Conservation (phyloP, 148 eudicot species). For the Nepenthes gracilis region DNA sequence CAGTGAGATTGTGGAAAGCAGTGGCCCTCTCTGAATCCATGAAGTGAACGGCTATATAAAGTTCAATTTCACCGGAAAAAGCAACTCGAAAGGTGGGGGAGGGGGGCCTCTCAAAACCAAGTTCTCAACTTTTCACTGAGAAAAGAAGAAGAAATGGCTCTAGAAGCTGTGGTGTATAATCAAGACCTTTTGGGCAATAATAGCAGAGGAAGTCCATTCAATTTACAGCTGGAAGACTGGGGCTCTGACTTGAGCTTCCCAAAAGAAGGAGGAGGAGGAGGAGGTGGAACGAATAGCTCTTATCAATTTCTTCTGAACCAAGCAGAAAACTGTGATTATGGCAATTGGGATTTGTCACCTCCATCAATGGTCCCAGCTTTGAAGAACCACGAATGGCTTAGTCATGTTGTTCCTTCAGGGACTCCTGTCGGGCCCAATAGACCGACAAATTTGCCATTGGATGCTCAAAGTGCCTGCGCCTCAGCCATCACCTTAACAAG, state of each 20-base stretch:
- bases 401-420: background rate
- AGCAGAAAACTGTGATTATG: background rate
- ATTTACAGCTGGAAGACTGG: conserved; percentile 14
- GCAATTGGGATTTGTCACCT: background rate
- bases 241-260: background rate
- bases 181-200: conserved; percentile 5
- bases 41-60: no score
- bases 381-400: background rate
- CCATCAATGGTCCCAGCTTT: conserved; percentile 1
- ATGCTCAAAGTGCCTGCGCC: no score
- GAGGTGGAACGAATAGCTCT: background rate
- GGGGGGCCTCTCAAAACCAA: no score
- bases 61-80: no score
- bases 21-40: no score
- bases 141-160: conserved; percentile 2
- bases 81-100: no score
- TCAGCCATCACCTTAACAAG: conserved; percentile 1
- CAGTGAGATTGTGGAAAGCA: no score
- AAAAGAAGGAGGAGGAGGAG: background rate
- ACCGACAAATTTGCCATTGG: background rate
- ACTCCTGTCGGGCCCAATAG: background rate
- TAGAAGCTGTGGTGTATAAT: conserved; percentile 8
- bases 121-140: no score
- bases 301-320: background rate
- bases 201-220: conserved; percentile 8